Conservation (phyloP, 305 asterid genomes). For the Fraxinus ornus region DNA sequence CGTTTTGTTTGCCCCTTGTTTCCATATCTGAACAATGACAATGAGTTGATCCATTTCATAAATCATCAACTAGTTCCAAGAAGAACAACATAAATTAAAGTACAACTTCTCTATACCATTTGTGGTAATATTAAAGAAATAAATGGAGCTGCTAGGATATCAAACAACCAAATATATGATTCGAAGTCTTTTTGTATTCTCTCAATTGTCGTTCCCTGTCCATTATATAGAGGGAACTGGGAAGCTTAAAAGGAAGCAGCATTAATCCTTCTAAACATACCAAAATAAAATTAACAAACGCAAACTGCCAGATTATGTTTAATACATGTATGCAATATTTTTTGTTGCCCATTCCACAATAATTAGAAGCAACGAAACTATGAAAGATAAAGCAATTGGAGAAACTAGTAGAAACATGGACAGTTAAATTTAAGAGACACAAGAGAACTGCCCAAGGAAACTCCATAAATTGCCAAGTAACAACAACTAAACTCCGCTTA, state of each 20-base stretch:
- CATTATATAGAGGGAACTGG: slow-evolving; percentile 14
- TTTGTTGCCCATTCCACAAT: neutral
- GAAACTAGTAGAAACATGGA: neutral
- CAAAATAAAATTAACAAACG: neutral
- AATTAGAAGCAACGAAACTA: neutral
- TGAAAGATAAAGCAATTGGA: neutral
- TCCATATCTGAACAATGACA: slow-evolving; percentile 41
- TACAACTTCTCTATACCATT: slow-evolving; percentile 1
- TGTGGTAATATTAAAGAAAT: neutral
- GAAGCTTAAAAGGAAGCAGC: slow-evolving; percentile 10
- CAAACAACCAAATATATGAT: neutral
- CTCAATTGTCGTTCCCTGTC: slow-evolving; percentile 35
- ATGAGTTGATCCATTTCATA: slow-evolving; percentile 7
- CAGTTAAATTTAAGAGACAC: slow-evolving; percentile 6
- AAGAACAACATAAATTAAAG: neutral
- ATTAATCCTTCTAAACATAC: neutral
- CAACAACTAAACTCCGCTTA: neutral
- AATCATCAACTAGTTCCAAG: slow-evolving; percentile 18
- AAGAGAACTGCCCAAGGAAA: neutral
- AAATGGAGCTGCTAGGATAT: neutral
- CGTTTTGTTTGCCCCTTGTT: slow-evolving; percentile 41
- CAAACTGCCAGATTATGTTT: neutral
- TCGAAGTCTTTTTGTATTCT: slow-evolving; percentile 16
- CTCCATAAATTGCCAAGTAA: neutral
- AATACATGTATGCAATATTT: neutral